phyloP scores from a whole-genome alignment of 352 stramenopile genomes.

The Phytophthora ohioensis region DNA sequence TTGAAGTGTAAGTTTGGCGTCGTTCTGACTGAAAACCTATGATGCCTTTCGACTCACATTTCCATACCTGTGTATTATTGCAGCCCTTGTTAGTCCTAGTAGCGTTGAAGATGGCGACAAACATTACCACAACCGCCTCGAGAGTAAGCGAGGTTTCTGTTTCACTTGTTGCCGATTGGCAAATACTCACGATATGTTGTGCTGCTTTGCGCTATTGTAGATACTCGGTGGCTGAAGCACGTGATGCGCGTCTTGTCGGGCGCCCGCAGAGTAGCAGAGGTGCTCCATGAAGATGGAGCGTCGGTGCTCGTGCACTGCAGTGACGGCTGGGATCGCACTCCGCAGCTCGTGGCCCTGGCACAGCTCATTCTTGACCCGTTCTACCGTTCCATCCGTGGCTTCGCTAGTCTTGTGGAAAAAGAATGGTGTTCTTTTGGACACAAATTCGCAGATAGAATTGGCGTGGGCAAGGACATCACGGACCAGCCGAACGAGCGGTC shows the following conservation, averaged over 20 bases:
- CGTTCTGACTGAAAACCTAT: neutral
- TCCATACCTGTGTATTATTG: slow-evolving; percentile 15
- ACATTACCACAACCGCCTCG: slow-evolving; percentile 87
- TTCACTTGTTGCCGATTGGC: neutral
- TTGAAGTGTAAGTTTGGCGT: slow-evolving; percentile 65
- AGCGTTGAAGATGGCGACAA: slow-evolving; percentile 89
- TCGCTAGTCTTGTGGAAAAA: slow-evolving; percentile 87
- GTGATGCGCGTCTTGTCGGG: slow-evolving; percentile 91
- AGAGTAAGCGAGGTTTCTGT: slow-evolving; percentile 57
- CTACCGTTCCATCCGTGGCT: slow-evolving; percentile 87
- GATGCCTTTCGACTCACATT: slow-evolving; percentile 9
- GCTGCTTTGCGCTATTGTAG: slow-evolving; percentile 39
- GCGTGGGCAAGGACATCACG: slow-evolving; percentile 80
- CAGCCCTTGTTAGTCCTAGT: slow-evolving; percentile 83
- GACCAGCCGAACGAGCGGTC: slow-evolving; percentile 87
- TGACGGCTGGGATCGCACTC: slow-evolving; percentile 89
- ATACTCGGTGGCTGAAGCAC: slow-evolving; percentile 97
- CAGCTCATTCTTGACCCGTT: slow-evolving; percentile 89
- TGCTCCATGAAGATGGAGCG: slow-evolving; percentile 86
- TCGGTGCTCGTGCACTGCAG: slow-evolving; percentile 89
- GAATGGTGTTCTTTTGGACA: slow-evolving; percentile 92
- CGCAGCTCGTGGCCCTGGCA: slow-evolving; percentile 80
- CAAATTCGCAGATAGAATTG: slow-evolving; percentile 90
- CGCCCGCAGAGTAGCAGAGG: slow-evolving; percentile 73
- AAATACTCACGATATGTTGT: slow-evolving; percentile 12